Evolutionary conservation across 2,329 filamentous ascomycete genomes (phyloP), one percentile per base, ranked within the genome.

Genomic region (Ophiostoma perfectum): DNA sequence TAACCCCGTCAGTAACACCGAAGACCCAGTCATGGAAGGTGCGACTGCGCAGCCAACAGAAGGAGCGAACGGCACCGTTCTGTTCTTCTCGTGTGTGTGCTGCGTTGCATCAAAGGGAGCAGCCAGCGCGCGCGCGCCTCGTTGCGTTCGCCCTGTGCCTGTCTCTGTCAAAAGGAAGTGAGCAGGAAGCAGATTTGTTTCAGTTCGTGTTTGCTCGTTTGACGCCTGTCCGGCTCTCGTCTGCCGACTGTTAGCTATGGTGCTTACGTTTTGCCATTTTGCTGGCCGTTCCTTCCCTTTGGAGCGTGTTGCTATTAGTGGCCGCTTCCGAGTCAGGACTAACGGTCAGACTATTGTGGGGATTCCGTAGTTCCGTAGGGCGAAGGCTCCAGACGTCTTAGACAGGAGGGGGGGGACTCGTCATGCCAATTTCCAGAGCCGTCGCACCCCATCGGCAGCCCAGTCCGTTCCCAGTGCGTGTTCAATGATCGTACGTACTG

Each of bases 391-490:
- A 58, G 52, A 60, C 27, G 27, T 58, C 52, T 58, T 38, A 38
- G 52, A 58, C 52, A 58, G 52, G n/a, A 38, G 52, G 52, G 52
- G 52, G 52, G 52, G 55, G 55, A 60, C 55, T 60, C 55, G 55
- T 60, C 55, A 60, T 60, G 55, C 55, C 55, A 60, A 60, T 60
- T 60, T 60, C 55, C 55, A 60, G 49, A 52, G 49, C 45, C 16
- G 14, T 12, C 4, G 14, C 4, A 52, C 49, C 14, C 49, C 49
- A 55, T 55, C 49, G 49, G 5, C 49, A 55, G 49, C 49, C 49
- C 49, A 55, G 18, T 36, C 49, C 49, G 27, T 18, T 47, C 16
- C 11, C 52, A 38, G 27, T 60, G 55, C 55, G 55, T 60, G 14
- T 38, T 60, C 12, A 38, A 3, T 60, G 9, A 60, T 60, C 18